phyloP scores from a whole-genome alignment of 1,139 yeast genomes.

The Blastobotrys aristatus region DNA sequence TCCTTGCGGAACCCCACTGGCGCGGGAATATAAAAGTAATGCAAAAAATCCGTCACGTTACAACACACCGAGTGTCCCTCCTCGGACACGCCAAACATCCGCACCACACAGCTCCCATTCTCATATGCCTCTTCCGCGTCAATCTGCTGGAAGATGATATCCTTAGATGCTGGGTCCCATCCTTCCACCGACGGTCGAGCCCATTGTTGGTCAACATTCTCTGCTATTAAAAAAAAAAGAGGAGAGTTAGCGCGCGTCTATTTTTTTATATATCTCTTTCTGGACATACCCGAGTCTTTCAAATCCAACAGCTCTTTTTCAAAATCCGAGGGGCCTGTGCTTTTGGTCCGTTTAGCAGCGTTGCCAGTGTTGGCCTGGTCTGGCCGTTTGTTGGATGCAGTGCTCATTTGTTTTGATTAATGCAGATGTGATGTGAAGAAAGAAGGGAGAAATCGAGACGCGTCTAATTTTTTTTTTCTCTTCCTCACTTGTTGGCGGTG shows the following conservation, averaged over 20 bases:
- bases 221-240: slow-evolving; percentile 9
- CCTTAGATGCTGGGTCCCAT: slow-evolving; percentile 46
- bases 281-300: slow-evolving; percentile 4
- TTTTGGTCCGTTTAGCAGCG: slow-evolving; percentile 18
- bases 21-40: slow-evolving; percentile 88
- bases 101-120: slow-evolving; percentile 51
- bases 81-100: slow-evolving; percentile 87
- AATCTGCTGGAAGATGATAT: slow-evolving; percentile 76
- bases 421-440: not conserved
- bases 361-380: not conserved
- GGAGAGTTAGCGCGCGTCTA: not conserved
- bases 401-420: not conserved
- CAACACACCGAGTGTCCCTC: slow-evolving; percentile 87
- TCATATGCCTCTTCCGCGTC: slow-evolving; percentile 82
- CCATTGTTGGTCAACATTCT: slow-evolving; percentile 51
- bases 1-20: slow-evolving; percentile 68
- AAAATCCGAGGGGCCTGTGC: slow-evolving; percentile 34
- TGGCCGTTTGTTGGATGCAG: slow-evolving; percentile 8
- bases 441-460: not conserved
- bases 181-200: slow-evolving; percentile 51
- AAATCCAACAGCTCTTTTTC: slow-evolving; percentile 40
- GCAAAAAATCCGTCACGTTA: slow-evolving; percentile 82
- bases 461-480: not conserved
- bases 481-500: not conserved
- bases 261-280: not conserved